Conservation (phyloP, 768 basidiomycete species). For the Rhodosporidiobolus odoratus region DNA sequence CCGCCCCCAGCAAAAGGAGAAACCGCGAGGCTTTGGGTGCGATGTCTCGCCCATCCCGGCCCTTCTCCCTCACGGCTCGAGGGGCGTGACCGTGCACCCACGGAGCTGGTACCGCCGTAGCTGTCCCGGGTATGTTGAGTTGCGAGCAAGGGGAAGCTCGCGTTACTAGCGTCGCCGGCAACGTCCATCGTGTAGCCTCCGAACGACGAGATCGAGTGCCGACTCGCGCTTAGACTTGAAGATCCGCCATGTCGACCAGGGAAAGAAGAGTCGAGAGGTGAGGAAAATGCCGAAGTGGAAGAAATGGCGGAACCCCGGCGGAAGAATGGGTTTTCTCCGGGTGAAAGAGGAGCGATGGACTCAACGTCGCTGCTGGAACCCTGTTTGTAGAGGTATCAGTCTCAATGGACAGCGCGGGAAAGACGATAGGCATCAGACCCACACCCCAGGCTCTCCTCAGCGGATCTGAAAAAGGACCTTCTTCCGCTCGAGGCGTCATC, state of each 20-base stretch:
- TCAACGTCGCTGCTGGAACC: neutral
- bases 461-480: constrained; percentile 18
- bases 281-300: constrained; percentile 13
- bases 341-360: neutral
- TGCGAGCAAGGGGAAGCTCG: constrained; percentile 17
- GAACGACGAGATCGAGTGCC: constrained; percentile 21
- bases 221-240: neutral
- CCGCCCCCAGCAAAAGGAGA: too few relatives aligned
- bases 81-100: neutral
- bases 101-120: neutral
- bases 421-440: neutral
- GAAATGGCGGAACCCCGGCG: constrained; percentile 24
- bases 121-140: constrained; percentile 1
- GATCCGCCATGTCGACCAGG: neutral
- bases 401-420: neutral
- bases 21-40: too few relatives aligned
- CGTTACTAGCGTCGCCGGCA: constrained; percentile 24
- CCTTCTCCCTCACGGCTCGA: neutral
- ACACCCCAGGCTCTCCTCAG: neutral
- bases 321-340: neutral
- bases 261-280: constrained; percentile 4
- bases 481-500: neutral
- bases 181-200: constrained; percentile 23
- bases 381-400: neutral
- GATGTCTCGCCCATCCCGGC: neutral